phyloP scores from a whole-genome alignment of 2,329 filamentous ascomycete genomes.

The Fusarium tuaranense region DNA sequence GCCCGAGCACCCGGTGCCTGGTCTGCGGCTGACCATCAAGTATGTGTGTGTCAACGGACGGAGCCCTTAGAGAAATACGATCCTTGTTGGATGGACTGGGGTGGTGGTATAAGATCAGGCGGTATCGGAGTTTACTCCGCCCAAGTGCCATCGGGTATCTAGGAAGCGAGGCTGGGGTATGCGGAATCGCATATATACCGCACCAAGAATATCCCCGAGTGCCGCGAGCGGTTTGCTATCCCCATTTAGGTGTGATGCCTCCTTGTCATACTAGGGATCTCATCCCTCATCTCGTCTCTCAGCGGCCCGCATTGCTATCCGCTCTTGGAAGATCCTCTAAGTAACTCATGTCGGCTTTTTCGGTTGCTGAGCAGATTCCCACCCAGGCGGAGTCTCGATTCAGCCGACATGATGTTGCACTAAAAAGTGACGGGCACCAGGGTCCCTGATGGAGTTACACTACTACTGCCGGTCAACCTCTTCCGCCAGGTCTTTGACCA shows the following conservation, averaged over 20 bases:
- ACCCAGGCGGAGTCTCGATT: not conserved
- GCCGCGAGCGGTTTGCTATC: not conserved
- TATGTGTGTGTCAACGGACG: not conserved
- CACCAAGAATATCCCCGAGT: not conserved
- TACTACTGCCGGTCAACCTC: not conserved
- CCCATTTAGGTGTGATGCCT: not conserved
- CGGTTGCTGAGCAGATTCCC: not conserved
- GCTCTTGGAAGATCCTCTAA: not conserved
- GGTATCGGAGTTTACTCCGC: not conserved
- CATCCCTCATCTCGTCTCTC: not conserved
- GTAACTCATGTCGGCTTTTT: not conserved
- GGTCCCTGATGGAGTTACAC: not conserved
- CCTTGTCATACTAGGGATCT: not conserved
- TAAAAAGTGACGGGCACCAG: not conserved
- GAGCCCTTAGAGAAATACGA: not conserved
- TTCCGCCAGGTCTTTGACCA: not conserved
- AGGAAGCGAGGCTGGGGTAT: slow-evolving; percentile 5
- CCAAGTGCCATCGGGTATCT: slow-evolving; percentile 3
- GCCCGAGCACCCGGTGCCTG: not conserved
- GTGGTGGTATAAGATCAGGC: not conserved
- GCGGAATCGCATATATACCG: not conserved
- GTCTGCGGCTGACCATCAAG: not conserved
- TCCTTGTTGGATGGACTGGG: not conserved
- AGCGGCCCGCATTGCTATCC: not conserved
- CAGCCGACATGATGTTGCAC: not conserved